A percentile compares a stretch with the other conserved stretches of the same genome.
Conservation (phyloP, 2,329 filamentous ascomycete genomes). For the Westerdykella sp. region DNA sequence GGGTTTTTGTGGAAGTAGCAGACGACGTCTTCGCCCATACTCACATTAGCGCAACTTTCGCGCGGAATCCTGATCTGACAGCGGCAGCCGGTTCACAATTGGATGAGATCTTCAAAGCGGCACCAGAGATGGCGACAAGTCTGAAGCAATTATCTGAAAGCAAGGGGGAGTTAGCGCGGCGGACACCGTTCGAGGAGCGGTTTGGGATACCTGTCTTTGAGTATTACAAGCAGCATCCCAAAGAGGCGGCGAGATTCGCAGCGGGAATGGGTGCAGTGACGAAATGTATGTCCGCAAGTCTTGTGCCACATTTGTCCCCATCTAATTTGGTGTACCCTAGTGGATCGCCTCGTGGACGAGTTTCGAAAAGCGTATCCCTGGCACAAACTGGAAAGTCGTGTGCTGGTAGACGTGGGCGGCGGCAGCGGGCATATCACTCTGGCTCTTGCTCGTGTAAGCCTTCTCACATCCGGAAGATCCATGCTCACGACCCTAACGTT, state of each 20-base stretch:
- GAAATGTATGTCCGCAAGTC: conserved; percentile 3
- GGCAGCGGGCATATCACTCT: conserved; percentile 17
- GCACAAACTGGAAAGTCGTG: conserved; percentile 8
- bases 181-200: conserved; percentile 17
- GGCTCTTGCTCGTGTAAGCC: conserved; percentile 16
- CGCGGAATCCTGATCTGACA: conserved; percentile 10
- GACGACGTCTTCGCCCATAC: conserved; percentile 18
- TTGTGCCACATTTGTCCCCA: no score
- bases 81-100: conserved; percentile 13
- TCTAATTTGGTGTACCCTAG: no score
- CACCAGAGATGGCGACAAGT: conserved; percentile 6
- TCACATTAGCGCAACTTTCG: conserved; percentile 1
- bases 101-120: conserved; percentile 26
- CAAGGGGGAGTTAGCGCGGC: background rate
- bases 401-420: conserved; percentile 21
- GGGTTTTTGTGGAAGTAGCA: conserved; percentile 14
- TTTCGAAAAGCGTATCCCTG: conserved; percentile 16
- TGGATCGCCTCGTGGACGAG: conserved; percentile 18
- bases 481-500: background rate
- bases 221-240: conserved; percentile 23
- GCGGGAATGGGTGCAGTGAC: conserved; percentile 24
- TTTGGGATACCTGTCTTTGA: conserved; percentile 18
- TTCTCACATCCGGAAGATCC: background rate
- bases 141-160: background rate
- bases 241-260: conserved; percentile 21